A percentile compares a stretch with the other conserved stretches of the same genome.
Conservation (phyloP, 345 rosid genomes). For the Cardamine chenopodiifolia region DNA sequence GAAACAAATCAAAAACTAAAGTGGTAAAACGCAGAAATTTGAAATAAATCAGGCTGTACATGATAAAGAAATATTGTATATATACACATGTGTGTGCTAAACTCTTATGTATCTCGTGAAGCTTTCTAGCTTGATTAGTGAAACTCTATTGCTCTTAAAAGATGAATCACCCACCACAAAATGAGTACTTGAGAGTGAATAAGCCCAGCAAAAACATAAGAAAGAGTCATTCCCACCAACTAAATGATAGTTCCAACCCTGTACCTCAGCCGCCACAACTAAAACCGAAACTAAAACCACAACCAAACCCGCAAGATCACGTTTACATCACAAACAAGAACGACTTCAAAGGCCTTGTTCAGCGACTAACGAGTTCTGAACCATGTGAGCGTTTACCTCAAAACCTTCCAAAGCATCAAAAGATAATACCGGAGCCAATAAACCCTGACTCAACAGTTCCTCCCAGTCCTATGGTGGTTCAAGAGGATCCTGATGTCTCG, state of each 20-base stretch:
- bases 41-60: neutral
- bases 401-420: slow-evolving; percentile 55
- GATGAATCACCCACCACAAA: slow-evolving; percentile 28
- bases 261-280: slow-evolving; percentile 62
- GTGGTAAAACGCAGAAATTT: slow-evolving; percentile 13
- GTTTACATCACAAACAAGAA: slow-evolving; percentile 87
- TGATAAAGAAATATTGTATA: neutral
- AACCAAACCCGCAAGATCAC: slow-evolving; percentile 48
- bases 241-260: slow-evolving; percentile 45
- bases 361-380: slow-evolving; percentile 71
- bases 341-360: slow-evolving; percentile 78
- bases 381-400: slow-evolving; percentile 63
- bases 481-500: slow-evolving; percentile 59
- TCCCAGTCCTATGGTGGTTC: slow-evolving; percentile 34
- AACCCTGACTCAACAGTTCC: slow-evolving; percentile 47
- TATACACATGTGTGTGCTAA: neutral
- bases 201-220: slow-evolving; percentile 4
- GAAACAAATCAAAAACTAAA: slow-evolving; percentile 31
- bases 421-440: slow-evolving; percentile 20
- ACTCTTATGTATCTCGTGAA: neutral
- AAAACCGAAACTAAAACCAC: too few relatives aligned
- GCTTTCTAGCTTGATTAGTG: slow-evolving; percentile 19
- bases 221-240: slow-evolving; percentile 63
- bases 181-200: slow-evolving; percentile 21
- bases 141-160: slow-evolving; percentile 9